Conservation (phyloP, 805 yeast species). For the Candida nitratophila region DNA sequence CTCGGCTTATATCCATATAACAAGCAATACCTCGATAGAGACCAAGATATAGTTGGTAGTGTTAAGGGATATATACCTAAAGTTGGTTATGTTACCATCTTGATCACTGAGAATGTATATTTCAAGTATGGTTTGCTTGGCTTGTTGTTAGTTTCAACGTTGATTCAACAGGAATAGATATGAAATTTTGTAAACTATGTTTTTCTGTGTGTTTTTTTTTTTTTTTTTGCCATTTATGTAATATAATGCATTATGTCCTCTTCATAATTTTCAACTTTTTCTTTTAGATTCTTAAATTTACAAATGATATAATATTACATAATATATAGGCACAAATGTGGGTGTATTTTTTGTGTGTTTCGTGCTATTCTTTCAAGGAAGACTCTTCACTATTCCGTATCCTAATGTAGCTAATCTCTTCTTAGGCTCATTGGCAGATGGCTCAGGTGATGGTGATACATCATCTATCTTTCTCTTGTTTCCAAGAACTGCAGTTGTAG, state of each 20-base stretch:
- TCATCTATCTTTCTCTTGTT: slow-evolving; percentile 7
- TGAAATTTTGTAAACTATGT: not conserved
- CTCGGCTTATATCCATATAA: slow-evolving; percentile 73
- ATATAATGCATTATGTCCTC: no score
- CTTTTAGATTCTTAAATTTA: no score
- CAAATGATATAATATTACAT: not conserved
- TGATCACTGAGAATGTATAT: slow-evolving; percentile 82
- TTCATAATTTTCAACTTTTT: no score
- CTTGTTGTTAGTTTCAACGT: slow-evolving; percentile 60
- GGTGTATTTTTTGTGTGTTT: no score
- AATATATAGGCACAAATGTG: not conserved
- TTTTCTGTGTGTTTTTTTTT: not conserved
- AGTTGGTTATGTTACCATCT: slow-evolving; percentile 85
- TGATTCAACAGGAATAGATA: slow-evolving; percentile 47
- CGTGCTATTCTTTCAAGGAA: no score
- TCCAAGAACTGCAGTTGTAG: no score
- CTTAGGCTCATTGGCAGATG: slow-evolving; percentile 3
- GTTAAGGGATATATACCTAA: slow-evolving; percentile 90
- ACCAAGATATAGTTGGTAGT: slow-evolving; percentile 76
- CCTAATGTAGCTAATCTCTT: slow-evolving; percentile 18
- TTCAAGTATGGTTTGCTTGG: slow-evolving; percentile 77
- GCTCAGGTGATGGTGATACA: slow-evolving; percentile 1
- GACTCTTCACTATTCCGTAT: slow-evolving; percentile 17
- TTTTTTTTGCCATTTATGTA: no score
- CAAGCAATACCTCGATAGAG: slow-evolving; percentile 70